These are phyloP conservation scores for Hibiscus trionum DNA, from an alignment of 345 rosid species.

Conservation along the genomic window DNA sequence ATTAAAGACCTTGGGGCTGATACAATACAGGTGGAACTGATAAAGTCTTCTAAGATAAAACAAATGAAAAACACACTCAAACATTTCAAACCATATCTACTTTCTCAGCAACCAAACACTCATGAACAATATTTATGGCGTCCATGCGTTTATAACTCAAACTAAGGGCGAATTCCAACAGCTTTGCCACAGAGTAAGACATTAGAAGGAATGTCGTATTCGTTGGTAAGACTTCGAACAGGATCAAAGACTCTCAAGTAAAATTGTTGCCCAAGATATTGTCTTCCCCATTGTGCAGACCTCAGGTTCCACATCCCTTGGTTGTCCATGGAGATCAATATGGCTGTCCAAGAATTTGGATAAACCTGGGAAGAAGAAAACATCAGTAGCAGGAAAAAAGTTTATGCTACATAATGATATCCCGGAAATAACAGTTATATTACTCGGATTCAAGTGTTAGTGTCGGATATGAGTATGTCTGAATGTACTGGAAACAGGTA, in stretches of 20 bases:
- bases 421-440: no score
- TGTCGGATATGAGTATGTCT: no score
- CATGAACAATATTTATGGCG: background rate
- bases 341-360: slow-evolving; percentile 76
- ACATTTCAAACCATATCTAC: background rate
- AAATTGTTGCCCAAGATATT: slow-evolving; percentile 81
- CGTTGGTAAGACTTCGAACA: slow-evolving; percentile 53
- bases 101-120: slow-evolving; percentile 31
- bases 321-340: slow-evolving; percentile 76
- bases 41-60: slow-evolving; percentile 5
- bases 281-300: slow-evolving; percentile 86
- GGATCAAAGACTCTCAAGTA: slow-evolving; percentile 71
- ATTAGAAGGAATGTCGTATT: slow-evolving; percentile 70
- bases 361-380: slow-evolving; percentile 46
- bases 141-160: background rate
- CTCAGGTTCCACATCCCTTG: slow-evolving; percentile 75
- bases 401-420: no score
- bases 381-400: background rate
- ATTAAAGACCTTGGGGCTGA: background rate
- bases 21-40: background rate
- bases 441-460: no score
- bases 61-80: slow-evolving; percentile 8
- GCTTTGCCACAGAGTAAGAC: slow-evolving; percentile 82
- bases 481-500: no score
- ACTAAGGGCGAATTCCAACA: slow-evolving; percentile 36